Evolutionary conservation across 1,139 yeast species (phyloP).

Genomic region (Sugiyamaella grinbergsii): DNA sequence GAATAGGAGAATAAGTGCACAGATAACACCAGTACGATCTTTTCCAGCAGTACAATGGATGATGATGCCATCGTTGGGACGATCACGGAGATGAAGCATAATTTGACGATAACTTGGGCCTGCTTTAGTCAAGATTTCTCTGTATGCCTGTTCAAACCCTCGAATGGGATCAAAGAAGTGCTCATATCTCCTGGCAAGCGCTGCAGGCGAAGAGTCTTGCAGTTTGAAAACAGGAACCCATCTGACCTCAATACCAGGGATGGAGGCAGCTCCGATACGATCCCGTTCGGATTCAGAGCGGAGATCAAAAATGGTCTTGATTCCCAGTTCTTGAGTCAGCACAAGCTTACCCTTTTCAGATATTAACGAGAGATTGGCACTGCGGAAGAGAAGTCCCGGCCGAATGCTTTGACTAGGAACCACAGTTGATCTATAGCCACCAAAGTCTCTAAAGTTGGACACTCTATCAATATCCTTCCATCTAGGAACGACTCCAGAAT

Average conservation of each 20-base stretch:
- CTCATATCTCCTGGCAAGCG: conserved; percentile 59
- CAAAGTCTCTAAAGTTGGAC: conserved; percentile 74
- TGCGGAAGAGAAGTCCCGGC: conserved; percentile 59
- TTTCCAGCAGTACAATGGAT: conserved; percentile 88
- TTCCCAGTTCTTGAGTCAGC: conserved; percentile 48
- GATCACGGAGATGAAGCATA: conserved; percentile 50
- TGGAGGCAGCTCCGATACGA: conserved; percentile 49
- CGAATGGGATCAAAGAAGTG: conserved; percentile 62
- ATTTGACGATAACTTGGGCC: conserved; percentile 32
- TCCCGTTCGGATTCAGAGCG: conserved; percentile 63
- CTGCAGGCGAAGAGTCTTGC: conserved; percentile 66
- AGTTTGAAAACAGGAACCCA: conserved; percentile 63
- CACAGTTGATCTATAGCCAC: conserved; percentile 60
- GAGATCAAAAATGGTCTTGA: conserved; percentile 66
- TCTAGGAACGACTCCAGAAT: conserved; percentile 50
- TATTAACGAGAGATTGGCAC: conserved; percentile 60
- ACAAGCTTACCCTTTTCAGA: conserved; percentile 49
- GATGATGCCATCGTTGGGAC: conserved; percentile 53
- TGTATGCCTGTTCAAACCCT: conserved; percentile 66
- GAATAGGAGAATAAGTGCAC: conserved; percentile 64
- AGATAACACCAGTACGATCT: conserved; percentile 78
- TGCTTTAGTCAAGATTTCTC: conserved; percentile 58
- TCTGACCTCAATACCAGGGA: conserved; percentile 52
- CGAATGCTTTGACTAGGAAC: conserved; percentile 44
- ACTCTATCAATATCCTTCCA: conserved; percentile 71